Percentiles rank a stretch among this genome's conserved stretches.
These are phyloP conservation scores for Oryza brachyantha DNA, from an alignment of 176 grass and related monocot species.

Conservation along the genomic window DNA sequence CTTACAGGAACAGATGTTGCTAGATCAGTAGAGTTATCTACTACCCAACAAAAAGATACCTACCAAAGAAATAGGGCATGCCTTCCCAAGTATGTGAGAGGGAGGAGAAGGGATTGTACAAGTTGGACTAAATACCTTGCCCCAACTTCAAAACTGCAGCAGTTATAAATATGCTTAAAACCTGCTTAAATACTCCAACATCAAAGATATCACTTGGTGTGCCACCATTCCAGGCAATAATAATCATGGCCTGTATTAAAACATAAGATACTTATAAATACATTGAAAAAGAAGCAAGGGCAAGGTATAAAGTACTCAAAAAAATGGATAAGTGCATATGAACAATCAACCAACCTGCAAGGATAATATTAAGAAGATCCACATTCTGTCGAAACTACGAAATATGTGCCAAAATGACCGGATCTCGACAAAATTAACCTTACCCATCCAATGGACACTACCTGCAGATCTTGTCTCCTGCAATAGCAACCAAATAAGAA, in stretches of 20 bases:
- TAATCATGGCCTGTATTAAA: constrained; percentile 78
- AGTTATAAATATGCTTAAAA: constrained; percentile 97
- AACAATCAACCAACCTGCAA: constrained; percentile 63
- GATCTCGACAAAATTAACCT: constrained; percentile 99
- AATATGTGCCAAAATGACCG: constrained; percentile 99
- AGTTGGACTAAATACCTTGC: constrained; percentile 55
- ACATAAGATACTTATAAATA: constrained; percentile 27
- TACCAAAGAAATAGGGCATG: not conserved
- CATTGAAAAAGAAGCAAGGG: not conserved
- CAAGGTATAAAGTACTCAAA: not conserved
- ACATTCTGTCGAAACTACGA: constrained; percentile 98
- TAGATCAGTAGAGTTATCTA: not conserved
- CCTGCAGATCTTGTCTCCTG: constrained; percentile 54
- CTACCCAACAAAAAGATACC: constrained; percentile 17
- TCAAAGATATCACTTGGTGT: constrained; percentile 91
- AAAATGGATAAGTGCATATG: not conserved
- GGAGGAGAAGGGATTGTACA: not conserved
- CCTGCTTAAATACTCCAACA: constrained; percentile 78
- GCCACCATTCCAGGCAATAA: constrained; percentile 96
- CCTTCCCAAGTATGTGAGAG: not conserved
- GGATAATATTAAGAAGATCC: constrained; percentile 95
- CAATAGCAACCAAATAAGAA: not conserved
- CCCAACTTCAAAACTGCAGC: constrained; percentile 86
- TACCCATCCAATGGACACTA: constrained; percentile 80
- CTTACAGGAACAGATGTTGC: not conserved